Conservation (phyloP, 441 rosid genomes). For the Syzygium syzygioides region DNA sequence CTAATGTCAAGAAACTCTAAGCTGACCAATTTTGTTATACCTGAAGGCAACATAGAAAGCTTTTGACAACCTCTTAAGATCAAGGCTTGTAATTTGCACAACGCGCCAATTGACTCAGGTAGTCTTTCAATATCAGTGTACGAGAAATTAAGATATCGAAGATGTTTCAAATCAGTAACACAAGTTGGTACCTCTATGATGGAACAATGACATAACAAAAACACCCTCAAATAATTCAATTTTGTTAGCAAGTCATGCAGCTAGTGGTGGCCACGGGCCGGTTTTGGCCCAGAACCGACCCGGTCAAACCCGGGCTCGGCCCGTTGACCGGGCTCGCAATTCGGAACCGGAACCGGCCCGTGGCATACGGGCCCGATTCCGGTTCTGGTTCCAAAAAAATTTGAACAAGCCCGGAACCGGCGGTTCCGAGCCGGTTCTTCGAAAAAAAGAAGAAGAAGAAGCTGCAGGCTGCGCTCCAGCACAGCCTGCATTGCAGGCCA, state of each 20-base stretch:
- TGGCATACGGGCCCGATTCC: too few species aligned
- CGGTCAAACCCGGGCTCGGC: too few species aligned
- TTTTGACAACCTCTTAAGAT: background rate
- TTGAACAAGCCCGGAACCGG: too few species aligned
- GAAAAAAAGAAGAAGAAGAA: too few species aligned
- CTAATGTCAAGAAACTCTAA: background rate
- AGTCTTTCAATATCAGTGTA: background rate
- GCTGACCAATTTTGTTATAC: background rate
- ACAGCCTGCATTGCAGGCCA: too few species aligned
- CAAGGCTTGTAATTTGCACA: background rate
- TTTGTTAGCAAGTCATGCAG: background rate
- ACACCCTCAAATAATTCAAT: background rate
- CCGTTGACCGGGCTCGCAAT: too few species aligned
- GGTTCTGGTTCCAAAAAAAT: too few species aligned
- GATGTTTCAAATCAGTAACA: background rate
- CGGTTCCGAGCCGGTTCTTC: too few species aligned
- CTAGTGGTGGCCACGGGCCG: too few species aligned
- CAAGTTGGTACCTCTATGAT: background rate
- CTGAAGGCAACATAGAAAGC: background rate
- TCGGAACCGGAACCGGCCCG: too few species aligned
- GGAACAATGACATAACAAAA: background rate
- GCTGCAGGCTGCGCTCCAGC: too few species aligned
- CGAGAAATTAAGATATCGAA: background rate
- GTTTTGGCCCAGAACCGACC: too few species aligned
- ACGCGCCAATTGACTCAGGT: background rate